phyloP scores from a whole-genome alignment of 768 basidiomycete genomes.

The Leccinum longicurvipes region DNA sequence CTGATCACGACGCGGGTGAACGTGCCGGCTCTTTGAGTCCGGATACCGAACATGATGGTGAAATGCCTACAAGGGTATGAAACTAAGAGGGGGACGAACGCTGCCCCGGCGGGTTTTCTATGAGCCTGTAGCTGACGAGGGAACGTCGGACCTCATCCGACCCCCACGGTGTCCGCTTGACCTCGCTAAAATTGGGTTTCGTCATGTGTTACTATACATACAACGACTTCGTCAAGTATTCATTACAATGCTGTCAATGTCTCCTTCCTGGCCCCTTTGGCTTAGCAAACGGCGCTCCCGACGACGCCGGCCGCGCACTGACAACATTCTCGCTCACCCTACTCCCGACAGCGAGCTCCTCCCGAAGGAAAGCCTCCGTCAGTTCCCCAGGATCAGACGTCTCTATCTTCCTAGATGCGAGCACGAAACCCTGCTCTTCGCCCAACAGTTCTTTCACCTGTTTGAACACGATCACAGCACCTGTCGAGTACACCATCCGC shows the following conservation, averaged over 20 bases:
- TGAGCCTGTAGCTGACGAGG: neutral
- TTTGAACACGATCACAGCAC: conserved; percentile 52
- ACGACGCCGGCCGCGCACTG: conserved; percentile 15
- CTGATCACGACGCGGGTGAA: conserved; percentile 17
- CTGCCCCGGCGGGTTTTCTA: neutral
- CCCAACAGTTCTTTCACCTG: conserved; percentile 52
- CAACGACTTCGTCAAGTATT: neutral
- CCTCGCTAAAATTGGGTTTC: neutral
- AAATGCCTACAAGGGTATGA: neutral
- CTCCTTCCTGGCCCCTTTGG: conserved; percentile 68
- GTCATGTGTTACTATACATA: too few relatives aligned
- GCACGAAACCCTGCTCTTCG: conserved; percentile 36
- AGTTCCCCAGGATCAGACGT: conserved; percentile 79
- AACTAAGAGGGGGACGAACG: neutral
- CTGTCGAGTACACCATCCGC: conserved; percentile 87
- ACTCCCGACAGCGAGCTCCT: conserved; percentile 47
- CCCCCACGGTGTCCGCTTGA: too few relatives aligned
- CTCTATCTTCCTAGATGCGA: conserved; percentile 68
- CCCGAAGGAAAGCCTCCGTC: conserved; percentile 55
- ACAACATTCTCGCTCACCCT: conserved; percentile 1
- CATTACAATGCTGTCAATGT: conserved; percentile 25
- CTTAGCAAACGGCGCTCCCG: conserved; percentile 56
- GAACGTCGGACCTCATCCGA: conserved; percentile 27
- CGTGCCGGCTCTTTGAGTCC: conserved; percentile 9
- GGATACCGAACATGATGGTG: conserved; percentile 24